Conservation (phyloP, 2,329 filamentous ascomycete species). For the Chaetomium globosum region DNA sequence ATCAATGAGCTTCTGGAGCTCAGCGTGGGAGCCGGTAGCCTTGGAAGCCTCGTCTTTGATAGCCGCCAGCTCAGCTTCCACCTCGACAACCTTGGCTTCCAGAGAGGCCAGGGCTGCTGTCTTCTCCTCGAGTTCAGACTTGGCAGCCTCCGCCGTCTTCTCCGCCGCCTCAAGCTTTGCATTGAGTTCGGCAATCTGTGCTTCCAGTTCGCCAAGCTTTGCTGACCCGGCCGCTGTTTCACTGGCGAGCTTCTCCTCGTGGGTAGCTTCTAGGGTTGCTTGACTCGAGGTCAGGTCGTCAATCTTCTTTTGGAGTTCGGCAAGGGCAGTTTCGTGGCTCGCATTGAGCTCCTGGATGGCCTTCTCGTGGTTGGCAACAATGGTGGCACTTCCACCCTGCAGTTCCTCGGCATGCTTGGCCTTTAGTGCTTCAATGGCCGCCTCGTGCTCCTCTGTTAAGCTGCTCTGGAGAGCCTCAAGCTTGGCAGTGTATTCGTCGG, state of each 20-base stretch:
- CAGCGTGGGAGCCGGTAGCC: conserved; percentile 51
- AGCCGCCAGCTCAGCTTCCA: conserved; percentile 52
- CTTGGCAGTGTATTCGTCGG: conserved; percentile 53
- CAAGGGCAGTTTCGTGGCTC: conserved; percentile 52
- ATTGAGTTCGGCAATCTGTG: conserved; percentile 56
- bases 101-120: conserved; percentile 46
- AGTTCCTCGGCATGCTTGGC: conserved; percentile 57
- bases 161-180: conserved; percentile 52
- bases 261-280: conserved; percentile 49
- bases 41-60: conserved; percentile 49
- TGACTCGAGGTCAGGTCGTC: conserved; percentile 55
- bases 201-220: conserved; percentile 55
- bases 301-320: conserved; percentile 58
- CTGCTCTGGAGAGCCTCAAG: conserved; percentile 55
- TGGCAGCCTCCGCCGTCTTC: conserved; percentile 48
- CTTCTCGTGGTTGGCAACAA: conserved; percentile 52
- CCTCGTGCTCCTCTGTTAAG: conserved; percentile 54
- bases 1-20: conserved; percentile 54
- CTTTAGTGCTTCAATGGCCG: conserved; percentile 54
- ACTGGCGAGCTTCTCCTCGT: conserved; percentile 49
- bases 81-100: conserved; percentile 46
- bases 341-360: conserved; percentile 55
- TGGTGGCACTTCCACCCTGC: conserved; percentile 49
- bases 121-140: conserved; percentile 51
- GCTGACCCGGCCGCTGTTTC: conserved; percentile 50